Conservation (phyloP, 495 filamentous ascomycete species). For the Daldinia concentrica region DNA sequence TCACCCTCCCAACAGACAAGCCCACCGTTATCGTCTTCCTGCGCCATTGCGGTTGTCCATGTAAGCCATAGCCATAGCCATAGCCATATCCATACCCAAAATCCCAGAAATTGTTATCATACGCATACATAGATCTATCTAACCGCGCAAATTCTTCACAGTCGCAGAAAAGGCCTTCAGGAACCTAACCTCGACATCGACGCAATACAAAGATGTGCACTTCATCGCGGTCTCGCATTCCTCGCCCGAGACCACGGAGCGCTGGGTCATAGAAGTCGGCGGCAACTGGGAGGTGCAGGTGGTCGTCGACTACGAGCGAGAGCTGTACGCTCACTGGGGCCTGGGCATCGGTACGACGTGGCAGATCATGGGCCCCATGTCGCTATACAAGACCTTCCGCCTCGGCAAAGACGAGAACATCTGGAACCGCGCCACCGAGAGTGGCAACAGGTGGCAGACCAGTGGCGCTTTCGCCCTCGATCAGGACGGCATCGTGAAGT, state of each 20-base stretch:
- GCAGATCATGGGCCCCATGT: constrained; percentile 59
- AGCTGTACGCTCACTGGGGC: constrained; percentile 64
- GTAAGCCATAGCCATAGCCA: constrained; percentile 52
- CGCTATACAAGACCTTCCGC: constrained; percentile 57
- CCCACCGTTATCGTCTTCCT: constrained; percentile 66
- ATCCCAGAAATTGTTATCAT: neutral
- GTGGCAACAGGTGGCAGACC: constrained; percentile 67
- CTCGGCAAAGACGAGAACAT: constrained; percentile 64
- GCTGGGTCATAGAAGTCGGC: constrained; percentile 63
- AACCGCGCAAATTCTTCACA: neutral
- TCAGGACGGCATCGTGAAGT: constrained; percentile 58
- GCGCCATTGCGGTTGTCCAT: constrained; percentile 70
- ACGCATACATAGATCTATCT: neutral
- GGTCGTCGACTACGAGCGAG: constrained; percentile 61
- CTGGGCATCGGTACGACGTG: constrained; percentile 61
- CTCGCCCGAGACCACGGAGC: constrained; percentile 57
- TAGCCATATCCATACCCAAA: neutral
- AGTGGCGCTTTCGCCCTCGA: constrained; percentile 66
- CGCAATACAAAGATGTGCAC: constrained; percentile 55
- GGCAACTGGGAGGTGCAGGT: constrained; percentile 63
- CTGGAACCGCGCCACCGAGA: constrained; percentile 64
- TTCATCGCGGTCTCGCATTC: constrained; percentile 69
- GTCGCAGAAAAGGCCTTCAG: constrained; percentile 70
- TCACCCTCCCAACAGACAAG: constrained; percentile 57
- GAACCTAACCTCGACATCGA: constrained; percentile 55